Conservation (phyloP, 2,329 filamentous ascomycete species). For the Cucurbitaria berberidis region DNA sequence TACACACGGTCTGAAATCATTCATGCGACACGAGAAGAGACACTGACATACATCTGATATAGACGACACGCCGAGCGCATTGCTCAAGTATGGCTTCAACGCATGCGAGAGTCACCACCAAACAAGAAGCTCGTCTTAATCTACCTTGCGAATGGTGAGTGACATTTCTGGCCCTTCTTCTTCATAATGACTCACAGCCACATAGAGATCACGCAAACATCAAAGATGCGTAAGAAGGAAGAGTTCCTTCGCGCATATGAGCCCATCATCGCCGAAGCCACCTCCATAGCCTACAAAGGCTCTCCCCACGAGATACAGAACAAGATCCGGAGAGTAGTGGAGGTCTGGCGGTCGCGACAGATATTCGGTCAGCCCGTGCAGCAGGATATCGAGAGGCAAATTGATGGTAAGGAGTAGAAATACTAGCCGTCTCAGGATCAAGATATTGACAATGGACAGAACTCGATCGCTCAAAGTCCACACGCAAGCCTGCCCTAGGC, state of each 20-base stretch:
- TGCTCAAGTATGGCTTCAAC: slow-evolving; percentile 88
- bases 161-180: background rate
- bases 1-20: background rate
- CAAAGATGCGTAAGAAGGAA: slow-evolving; percentile 87
- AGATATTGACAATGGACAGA: slow-evolving; percentile 48
- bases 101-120: slow-evolving; percentile 84
- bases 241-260: slow-evolving; percentile 94
- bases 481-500: slow-evolving; percentile 64
- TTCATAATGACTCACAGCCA: slow-evolving; percentile 3
- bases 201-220: slow-evolving; percentile 92
- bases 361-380: slow-evolving; percentile 87
- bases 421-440: too few species aligned
- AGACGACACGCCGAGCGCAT: slow-evolving; percentile 93
- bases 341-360: slow-evolving; percentile 86
- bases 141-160: slow-evolving; percentile 90
- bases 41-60: slow-evolving; percentile 26
- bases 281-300: slow-evolving; percentile 87
- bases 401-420: slow-evolving; percentile 68
- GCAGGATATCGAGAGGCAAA: slow-evolving; percentile 76
- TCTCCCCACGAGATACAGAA: slow-evolving; percentile 80
- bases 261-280: slow-evolving; percentile 90
- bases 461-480: slow-evolving; percentile 61
- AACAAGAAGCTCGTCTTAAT: slow-evolving; percentile 88
- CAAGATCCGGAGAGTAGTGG: slow-evolving; percentile 86
- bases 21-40: background rate